Evolutionary conservation across 169 alveolate species (phyloP).

Genomic region (Babesia ovata): DNA sequence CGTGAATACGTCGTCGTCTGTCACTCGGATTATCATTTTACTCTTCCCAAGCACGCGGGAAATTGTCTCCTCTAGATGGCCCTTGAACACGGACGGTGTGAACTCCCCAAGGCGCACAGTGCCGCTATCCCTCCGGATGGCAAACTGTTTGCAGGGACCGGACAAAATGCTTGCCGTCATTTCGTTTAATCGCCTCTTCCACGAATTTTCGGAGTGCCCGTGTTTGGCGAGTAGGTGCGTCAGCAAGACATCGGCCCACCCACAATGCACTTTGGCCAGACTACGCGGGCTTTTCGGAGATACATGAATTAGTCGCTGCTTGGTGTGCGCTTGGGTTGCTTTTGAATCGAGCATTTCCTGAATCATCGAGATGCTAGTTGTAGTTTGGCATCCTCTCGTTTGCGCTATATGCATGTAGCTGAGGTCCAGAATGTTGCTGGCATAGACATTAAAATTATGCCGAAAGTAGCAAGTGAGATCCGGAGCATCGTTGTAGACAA

Average conservation of each 20-base stretch:
- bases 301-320: neutral
- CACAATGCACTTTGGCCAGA: neutral
- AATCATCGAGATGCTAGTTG: constrained; percentile 14
- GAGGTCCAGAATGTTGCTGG: constrained; percentile 40
- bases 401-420: constrained; percentile 23
- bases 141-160: neutral
- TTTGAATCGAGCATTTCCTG: neutral
- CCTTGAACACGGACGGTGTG: constrained; percentile 25
- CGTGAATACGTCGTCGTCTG: neutral
- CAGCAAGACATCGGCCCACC: neutral
- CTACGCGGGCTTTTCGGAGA: neutral
- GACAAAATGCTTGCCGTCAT: neutral
- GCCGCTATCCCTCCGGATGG: neutral
- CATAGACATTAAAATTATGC: constrained; percentile 9
- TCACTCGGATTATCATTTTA: neutral
- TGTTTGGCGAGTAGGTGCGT: constrained; percentile 15
- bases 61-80: constrained; percentile 24
- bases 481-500: constrained; percentile 49
- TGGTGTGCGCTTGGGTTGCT: neutral
- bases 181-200: constrained; percentile 4
- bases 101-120: constrained; percentile 2
- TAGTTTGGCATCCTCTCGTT: neutral
- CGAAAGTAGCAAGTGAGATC: constrained; percentile 20
- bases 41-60: constrained; percentile 6
- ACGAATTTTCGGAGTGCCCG: constrained; percentile 26